Conservation (phyloP, 2,329 filamentous ascomycete species). For the Ophiostoma populinum region DNA sequence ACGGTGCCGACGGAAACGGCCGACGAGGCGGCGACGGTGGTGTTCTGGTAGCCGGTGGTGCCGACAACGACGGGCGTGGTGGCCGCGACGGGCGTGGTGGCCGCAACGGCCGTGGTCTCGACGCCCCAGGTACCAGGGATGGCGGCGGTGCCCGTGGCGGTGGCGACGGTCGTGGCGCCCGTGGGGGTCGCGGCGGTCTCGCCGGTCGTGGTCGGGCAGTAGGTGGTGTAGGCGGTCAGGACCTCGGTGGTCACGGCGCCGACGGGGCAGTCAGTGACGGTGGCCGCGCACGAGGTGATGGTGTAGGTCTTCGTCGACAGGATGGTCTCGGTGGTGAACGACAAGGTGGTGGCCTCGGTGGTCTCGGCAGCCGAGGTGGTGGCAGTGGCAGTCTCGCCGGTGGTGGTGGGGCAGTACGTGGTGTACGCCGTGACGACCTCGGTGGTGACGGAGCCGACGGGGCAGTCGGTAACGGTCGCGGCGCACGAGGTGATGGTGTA, state of each 20-base stretch:
- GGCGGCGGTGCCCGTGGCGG: not conserved
- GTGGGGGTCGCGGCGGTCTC: not conserved
- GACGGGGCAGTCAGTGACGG: constrained; percentile 4
- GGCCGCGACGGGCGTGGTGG: not conserved
- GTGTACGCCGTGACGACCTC: constrained; percentile 17
- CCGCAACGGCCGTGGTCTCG: not conserved
- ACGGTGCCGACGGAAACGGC: not conserved
- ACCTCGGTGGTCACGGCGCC: constrained; percentile 1
- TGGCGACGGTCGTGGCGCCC: not conserved
- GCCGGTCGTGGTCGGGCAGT: not conserved
- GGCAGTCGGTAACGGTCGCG: constrained; percentile 11
- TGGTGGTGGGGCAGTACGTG: constrained; percentile 24
- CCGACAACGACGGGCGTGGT: not conserved
- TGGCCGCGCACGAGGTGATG: constrained; percentile 3
- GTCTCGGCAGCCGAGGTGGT: not conserved
- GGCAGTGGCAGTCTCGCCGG: not conserved
- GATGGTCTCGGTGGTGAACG: constrained; percentile 2
- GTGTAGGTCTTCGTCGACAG: constrained; percentile 1
- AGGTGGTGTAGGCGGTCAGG: not conserved
- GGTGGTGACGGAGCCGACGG: constrained; percentile 12
- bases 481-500: constrained; percentile 14
- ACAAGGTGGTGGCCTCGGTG: not conserved
- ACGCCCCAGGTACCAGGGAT: not conserved
- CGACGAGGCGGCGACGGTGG: not conserved
- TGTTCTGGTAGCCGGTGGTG: constrained; percentile 2